Conservation (phyloP, 2,329 filamentous ascomycete species). For the Exutisphaerella laricina region DNA sequence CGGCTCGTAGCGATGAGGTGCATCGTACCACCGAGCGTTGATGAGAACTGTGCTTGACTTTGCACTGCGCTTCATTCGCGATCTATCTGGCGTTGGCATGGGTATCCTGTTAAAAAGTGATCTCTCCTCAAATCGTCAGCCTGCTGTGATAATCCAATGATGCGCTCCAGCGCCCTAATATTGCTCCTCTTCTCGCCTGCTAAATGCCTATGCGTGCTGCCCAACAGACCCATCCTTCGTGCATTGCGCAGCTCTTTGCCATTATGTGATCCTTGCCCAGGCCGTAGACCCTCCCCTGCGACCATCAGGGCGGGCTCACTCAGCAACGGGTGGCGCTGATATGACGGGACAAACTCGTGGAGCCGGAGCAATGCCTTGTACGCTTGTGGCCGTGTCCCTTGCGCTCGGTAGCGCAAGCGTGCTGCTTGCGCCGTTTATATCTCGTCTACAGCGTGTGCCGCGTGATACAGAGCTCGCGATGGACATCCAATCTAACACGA, state of each 20-base stretch:
- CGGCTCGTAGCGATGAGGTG: too few species aligned
- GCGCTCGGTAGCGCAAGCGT: neutral
- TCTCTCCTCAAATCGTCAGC: slow-evolving; percentile 1
- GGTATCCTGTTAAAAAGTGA: slow-evolving; percentile 4
- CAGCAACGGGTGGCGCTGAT: slow-evolving; percentile 4
- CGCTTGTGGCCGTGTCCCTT: neutral
- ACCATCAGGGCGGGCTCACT: neutral
- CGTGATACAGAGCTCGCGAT: too few species aligned
- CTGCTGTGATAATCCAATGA: too few species aligned
- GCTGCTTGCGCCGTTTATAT: neutral
- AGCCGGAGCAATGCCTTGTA: neutral
- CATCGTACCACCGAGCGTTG: too few species aligned
- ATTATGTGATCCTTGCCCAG: slow-evolving; percentile 1
- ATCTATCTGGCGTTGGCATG: slow-evolving; percentile 8
- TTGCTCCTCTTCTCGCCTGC: too few species aligned
- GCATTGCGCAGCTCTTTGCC: neutral
- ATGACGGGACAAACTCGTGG: slow-evolving; percentile 4
- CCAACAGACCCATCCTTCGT: slow-evolving; percentile 1
- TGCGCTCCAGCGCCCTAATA: too few species aligned
- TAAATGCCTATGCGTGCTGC: neutral
- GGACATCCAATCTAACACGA: too few species aligned
- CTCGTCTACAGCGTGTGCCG: neutral
- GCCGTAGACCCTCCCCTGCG: neutral
- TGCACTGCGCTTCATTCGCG: slow-evolving; percentile 2
- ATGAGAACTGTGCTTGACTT: neutral